Percentiles rank a stretch among this genome's conserved stretches.
These are phyloP conservation scores for Cyberlindnera mississippiensis DNA, from an alignment of 805 yeast species.

Conservation along the genomic window DNA sequence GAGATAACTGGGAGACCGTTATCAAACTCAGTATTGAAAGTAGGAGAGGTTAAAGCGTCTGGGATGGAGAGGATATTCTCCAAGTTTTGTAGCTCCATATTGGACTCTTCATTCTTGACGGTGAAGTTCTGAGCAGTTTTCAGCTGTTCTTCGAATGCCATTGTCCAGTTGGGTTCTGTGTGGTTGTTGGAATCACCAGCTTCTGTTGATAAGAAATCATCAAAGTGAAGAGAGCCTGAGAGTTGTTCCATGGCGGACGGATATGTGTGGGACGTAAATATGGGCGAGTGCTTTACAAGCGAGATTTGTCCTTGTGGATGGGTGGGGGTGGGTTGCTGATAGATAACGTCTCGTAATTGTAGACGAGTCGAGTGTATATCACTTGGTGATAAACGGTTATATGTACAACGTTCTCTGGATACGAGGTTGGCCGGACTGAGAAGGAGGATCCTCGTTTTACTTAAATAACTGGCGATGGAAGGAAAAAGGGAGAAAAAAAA, in stretches of 20 bases:
- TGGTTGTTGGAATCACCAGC: not conserved
- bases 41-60: not conserved
- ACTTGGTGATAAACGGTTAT: too few species aligned
- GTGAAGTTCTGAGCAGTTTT: not conserved
- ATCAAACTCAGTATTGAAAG: not conserved
- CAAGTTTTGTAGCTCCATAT: constrained; percentile 2
- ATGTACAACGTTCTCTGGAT: too few species aligned
- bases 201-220: constrained; percentile 1
- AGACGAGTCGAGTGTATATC: too few species aligned
- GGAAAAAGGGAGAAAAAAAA: not conserved
- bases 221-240: not conserved
- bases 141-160: not conserved
- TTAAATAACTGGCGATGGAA: not conserved
- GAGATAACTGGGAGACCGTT: constrained; percentile 2
- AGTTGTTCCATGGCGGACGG: constrained; percentile 1
- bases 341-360: too few species aligned
- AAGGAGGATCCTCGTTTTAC: constrained; percentile 1
- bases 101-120: constrained; percentile 2
- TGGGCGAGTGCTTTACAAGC: not conserved
- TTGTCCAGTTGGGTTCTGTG: not conserved
- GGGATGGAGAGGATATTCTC: constrained; percentile 5
- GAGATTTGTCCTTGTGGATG: not conserved
- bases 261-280: not conserved
- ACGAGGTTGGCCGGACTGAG: not conserved
- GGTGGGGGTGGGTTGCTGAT: not conserved